Base-by-base conservation (phyloP, 306 rosid species). In the Morella rubra region DNA sequence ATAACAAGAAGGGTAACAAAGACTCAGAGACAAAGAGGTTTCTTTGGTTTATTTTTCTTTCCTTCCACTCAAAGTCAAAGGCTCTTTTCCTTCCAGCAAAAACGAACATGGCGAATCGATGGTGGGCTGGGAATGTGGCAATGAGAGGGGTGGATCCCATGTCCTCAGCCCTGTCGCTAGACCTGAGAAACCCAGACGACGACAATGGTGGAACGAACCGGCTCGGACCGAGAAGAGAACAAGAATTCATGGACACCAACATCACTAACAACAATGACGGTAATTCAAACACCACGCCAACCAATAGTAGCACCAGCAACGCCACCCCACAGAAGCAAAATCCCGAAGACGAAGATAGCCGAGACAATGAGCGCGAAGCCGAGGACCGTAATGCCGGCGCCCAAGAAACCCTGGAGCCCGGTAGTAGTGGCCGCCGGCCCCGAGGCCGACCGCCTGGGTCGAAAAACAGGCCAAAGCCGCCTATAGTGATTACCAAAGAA, bases 381-480 rank as follows among this genome's bases (percentile, higher is more conserved):
- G 90, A 87, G 24, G 83, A 79, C 60, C 60, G 69, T 71, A 77
- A 85, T 75, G 80, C 46, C 0, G 87, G 69, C 7, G 71, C 72
- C 79, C 87, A 61, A 8, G 90, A 88, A 56, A 71, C 71, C 49
- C 45, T 8, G 5, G 90, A 89, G 72, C 93, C 92, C 0, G 84
- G 87, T 4, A 84, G 84, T 83, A 75, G 77, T 11, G 75, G 80
- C 6, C 87, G 98, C 44, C 74, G 97, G 0, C 92, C 96, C 0
- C 86, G 98, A 7, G 98, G 98, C 37, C 79, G 98, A 0, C 98
- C 98, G 0, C 91, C 92, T 0, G 98, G 98, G 0, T 95, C 98
- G 0, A 95, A 87, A 71, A 95, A 95, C 96, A 92, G 76, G 70
- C 85, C 90, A 0, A 95, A 83, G 69, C 93, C 96, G 0, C 96